Base-by-base conservation (phyloP, 2,329 filamentous ascomycete genomes). In the Gaeumannomyces tritici region DNA sequence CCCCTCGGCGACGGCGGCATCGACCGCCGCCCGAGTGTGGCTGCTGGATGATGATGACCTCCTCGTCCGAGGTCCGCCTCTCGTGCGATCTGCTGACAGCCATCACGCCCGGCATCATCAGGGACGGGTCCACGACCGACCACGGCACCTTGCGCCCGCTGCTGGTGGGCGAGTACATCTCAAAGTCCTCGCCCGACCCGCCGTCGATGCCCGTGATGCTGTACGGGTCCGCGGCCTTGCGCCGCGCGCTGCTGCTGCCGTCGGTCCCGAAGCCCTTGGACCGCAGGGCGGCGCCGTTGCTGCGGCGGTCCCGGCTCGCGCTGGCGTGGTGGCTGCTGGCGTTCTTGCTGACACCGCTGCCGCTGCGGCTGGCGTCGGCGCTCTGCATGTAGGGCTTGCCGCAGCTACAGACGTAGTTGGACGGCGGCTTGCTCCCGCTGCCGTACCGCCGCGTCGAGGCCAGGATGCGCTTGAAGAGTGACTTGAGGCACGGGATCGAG, bases 401-500 rank as follows among this genome's bases (percentile, higher is more conserved):
- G 57, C 57, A 27, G 57, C 31, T 33, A 31, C 57, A 35, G 57
- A 24, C 57, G 21, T 33, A 42, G 42, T 24, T 51, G 57, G n/a
- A 6, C 15, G 21, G 29, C 13, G 57, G 31, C 27, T 24, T 35
- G 31, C 27, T 57, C 28, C 28, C 15, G 56, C 57, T 59, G 57
- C 31, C 31, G 57, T 59, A 59, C n/a, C 57, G 31, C n/a, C n/a
- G 6, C 8, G 57, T 59, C n/a, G 31, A 13, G 1, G 31, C 57
- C n/a, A 59, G 31, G 57, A 59, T 24, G 21, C 18, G 18, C 55
- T 60, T 63, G 54, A 70, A 68, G 1, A 73, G 66, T 1, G 70
- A 69, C 0, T 68, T 68, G 15, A 72, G 63, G 0, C 70, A 71
- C 2, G 67, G 70, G 1, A 68, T 59, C 55, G 70, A 72, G 6